Percentiles rank a stretch among this genome's conserved stretches.
These are phyloP conservation scores for Neonectria ditissima DNA, from an alignment of 2,329 filamentous ascomycete genomes.

Conservation along the genomic window DNA sequence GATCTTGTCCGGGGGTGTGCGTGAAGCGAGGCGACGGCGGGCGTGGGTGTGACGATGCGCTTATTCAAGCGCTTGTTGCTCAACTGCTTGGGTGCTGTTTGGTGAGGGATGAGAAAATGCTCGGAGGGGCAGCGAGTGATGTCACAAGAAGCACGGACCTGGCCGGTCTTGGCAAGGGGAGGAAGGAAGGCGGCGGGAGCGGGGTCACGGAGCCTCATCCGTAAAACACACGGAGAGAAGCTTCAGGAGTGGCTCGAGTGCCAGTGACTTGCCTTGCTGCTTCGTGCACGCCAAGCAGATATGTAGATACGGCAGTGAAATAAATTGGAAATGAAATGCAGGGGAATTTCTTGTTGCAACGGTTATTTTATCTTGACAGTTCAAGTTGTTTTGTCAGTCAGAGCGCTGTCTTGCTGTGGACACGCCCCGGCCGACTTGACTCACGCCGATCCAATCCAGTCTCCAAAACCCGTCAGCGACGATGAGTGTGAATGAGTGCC, in stretches of 20 bases:
- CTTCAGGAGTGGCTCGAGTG: not conserved
- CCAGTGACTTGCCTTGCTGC: not conserved
- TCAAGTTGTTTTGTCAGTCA: not conserved
- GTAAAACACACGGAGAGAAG: not conserved
- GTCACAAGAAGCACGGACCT: slow-evolving; percentile 43
- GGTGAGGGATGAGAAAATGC: slow-evolving; percentile 38
- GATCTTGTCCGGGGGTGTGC: slow-evolving; percentile 18
- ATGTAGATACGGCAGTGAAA: not conserved
- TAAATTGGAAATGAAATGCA: not conserved
- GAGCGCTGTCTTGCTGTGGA: not conserved
- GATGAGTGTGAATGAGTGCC: not conserved
- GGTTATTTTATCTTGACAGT: not conserved
- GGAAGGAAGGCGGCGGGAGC: slow-evolving; percentile 11
- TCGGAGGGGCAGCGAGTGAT: slow-evolving; percentile 42
- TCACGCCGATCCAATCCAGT: slow-evolving; percentile 38
- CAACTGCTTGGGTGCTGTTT: slow-evolving; percentile 36
- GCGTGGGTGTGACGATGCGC: slow-evolving; percentile 27
- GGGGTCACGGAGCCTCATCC: slow-evolving; percentile 25
- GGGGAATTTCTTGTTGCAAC: not conserved
- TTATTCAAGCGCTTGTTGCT: slow-evolving; percentile 18
- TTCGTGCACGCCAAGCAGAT: no score
- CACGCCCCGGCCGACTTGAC: slow-evolving; percentile 35
- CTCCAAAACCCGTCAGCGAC: not conserved
- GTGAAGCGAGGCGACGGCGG: slow-evolving; percentile 20
- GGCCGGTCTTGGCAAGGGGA: slow-evolving; percentile 20